phyloP scores from a whole-genome alignment of 1,284 basidiomycete species.

The Leccinum subrobustum region DNA sequence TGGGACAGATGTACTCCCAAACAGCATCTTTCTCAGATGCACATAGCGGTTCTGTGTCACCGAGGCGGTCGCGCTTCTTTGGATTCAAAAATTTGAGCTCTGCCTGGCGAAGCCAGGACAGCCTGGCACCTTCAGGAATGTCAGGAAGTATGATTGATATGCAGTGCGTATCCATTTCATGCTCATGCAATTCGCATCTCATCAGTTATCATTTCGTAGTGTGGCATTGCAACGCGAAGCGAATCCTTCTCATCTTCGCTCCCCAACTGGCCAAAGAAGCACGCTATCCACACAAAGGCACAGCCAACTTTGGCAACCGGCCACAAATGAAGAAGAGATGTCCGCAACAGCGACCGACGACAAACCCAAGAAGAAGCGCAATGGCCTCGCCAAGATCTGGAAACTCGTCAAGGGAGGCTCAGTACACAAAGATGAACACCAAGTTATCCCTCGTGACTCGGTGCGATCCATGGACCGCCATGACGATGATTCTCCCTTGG shows the following conservation, averaged over 20 bases:
- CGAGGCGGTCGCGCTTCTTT: conserved; percentile 77
- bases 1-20: conserved; percentile 68
- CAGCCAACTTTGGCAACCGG: conserved; percentile 55
- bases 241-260: conserved; percentile 39
- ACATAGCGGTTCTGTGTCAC: conserved; percentile 66
- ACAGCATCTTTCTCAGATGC: conserved; percentile 71
- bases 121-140: conserved; percentile 73
- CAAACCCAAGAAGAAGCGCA: conserved; percentile 70
- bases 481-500: conserved; percentile 71
- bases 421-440: conserved; percentile 38
- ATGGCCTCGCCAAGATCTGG: conserved; percentile 82
- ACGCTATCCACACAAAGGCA: conserved; percentile 45
- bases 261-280: conserved; percentile 43
- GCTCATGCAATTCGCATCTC: conserved; percentile 4
- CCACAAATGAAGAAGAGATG: conserved; percentile 35
- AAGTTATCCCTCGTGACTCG: conserved; percentile 18
- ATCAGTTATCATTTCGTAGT: conserved; percentile 38
- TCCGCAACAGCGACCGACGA: conserved; percentile 29
- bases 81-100: conserved; percentile 76
- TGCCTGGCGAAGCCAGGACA: conserved; percentile 76
- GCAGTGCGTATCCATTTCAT: conserved; percentile 65
- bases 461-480: conserved; percentile 42
- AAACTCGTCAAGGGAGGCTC: conserved; percentile 66
- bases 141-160: conserved; percentile 89
- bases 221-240: conserved; percentile 72